Base-by-base conservation (phyloP, 495 filamentous ascomycete species). In the Ramalina intermedia region DNA sequence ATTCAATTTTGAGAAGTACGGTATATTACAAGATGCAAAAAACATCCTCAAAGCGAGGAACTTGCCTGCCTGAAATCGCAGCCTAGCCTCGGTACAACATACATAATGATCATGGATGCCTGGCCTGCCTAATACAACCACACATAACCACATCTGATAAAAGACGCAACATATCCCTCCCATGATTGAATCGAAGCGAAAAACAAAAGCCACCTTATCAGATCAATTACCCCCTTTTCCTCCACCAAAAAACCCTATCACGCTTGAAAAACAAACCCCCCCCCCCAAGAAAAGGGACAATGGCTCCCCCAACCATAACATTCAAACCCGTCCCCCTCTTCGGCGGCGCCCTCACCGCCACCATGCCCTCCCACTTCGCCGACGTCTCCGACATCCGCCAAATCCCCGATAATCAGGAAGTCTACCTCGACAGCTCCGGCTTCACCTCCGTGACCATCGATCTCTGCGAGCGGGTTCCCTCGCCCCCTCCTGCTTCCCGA, bases 341-440 rank as follows among this genome's bases (percentile, higher is more conserved):
- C 64, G 88, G 87, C 62, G 85, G 84, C 49, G 85, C 88, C 47
- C 79, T 95, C 54, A 70, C 73, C 47, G 80, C 74, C 50, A 72
- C 81, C 48, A 68, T 91, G 13, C 88, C 88, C 16, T 59, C 72
- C 39, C 73, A 69, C 45, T 95, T 88, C 66, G 70, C 77, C 49
- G 87, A 95, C 62, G 84, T 84, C 49, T 91, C 85, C 11, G n/a
- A 7, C 46, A 77, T 95, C 62, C 87, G 91, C 61, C 79, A 90
- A 69, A 79, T 98, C 37, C 91, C 91, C 41, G 85, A 95, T 62
- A 79, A 94, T 65, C 88, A 98, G 68, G 91, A 98, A 72, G 81
- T 95, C 56, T 94, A 79, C 65, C 80, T 98, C 63, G 86, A 86
- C 61, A 63, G 63, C 17, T 77, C 82, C 49, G 87, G 89, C 43